Base-by-base conservation (phyloP, 345 rosid genomes). In the Trapa bicornis region DNA sequence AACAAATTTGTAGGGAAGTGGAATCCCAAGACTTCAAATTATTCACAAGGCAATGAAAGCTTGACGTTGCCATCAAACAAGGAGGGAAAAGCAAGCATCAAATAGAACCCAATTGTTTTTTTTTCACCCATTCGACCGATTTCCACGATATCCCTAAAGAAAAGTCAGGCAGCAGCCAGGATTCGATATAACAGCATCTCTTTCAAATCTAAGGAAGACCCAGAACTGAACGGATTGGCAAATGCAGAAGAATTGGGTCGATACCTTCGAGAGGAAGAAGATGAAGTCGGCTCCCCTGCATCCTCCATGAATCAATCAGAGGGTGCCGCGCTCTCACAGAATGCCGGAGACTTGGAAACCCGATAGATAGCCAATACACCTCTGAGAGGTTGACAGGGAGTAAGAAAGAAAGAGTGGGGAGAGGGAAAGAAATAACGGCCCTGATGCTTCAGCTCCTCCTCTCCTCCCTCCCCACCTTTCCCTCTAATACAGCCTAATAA, bases 241-340 rank as follows among this genome's bases (percentile, higher is more conserved):
- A 39, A 45, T 68, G 65, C 77, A 74, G 76, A 72, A 74, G 76
- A 76, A 73, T 10, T 65, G 83, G 11, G 78, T 74, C 74, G 86
- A 82, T 16, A 84, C 76, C 71, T 15, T 50, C 22, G 82, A 71
- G 11, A 78, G 72, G 67, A 76, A 75, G 65, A 74, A 48, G 64
- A 75, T 62, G 35, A 71, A n/a, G 67, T 79, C 70, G 42, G 75
- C 70, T 33, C 67, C 52, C 67, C n/a, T 22, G 47, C 37, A 65
- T 65, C 67, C 16, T 47, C 69, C 69, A 67, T 67, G 9, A 37
- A 50, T 67, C 63, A 58, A 13, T 3, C 48, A 58, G 63, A 58
- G 63, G 63, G 63, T 58, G 63, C 1, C 3, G 36, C 3, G 36
- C 16, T 16, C 16, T 29, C 16, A 10, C 38, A 58, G 37, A 35